Percentiles rank a stretch among this genome's conserved stretches.
Conservation (phyloP, 345 rosid species). For the Linum lewisii region DNA sequence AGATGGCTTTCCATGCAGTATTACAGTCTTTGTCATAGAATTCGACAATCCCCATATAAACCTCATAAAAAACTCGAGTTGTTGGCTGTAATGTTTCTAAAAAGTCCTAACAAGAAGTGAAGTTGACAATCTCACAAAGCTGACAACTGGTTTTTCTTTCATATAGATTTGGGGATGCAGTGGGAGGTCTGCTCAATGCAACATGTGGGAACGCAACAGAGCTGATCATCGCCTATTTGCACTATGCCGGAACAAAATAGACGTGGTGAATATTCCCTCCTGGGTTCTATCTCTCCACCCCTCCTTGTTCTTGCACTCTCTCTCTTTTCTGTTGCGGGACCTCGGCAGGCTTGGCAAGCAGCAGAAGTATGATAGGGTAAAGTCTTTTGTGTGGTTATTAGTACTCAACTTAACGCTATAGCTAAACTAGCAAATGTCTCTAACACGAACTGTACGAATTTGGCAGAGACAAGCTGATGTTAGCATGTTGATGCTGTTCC, state of each 20-base stretch:
- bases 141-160: not conserved
- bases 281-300: slow-evolving; percentile 88
- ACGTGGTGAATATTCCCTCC: slow-evolving; percentile 69
- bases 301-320: slow-evolving; percentile 78
- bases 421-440: not conserved
- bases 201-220: slow-evolving; percentile 96
- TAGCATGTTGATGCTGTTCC: slow-evolving; percentile 54
- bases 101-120: too few relatives aligned
- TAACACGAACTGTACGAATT: not conserved
- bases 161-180: slow-evolving; percentile 20
- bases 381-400: not conserved
- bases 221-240: slow-evolving; percentile 81
- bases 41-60: too few relatives aligned
- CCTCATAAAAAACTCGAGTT: too few relatives aligned
- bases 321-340: slow-evolving; percentile 91
- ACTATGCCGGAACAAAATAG: slow-evolving; percentile 44
- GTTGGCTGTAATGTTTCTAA: too few relatives aligned
- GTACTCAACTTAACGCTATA: not conserved
- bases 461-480: slow-evolving; percentile 84
- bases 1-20: too few relatives aligned
- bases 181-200: slow-evolving; percentile 87
- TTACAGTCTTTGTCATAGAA: too few relatives aligned
- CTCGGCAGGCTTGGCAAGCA: slow-evolving; percentile 49
- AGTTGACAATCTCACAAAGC: too few relatives aligned
- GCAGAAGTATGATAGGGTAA: slow-evolving; percentile 79